Base-by-base conservation (phyloP, 805 yeast species). In the Saturnispora bothae region DNA sequence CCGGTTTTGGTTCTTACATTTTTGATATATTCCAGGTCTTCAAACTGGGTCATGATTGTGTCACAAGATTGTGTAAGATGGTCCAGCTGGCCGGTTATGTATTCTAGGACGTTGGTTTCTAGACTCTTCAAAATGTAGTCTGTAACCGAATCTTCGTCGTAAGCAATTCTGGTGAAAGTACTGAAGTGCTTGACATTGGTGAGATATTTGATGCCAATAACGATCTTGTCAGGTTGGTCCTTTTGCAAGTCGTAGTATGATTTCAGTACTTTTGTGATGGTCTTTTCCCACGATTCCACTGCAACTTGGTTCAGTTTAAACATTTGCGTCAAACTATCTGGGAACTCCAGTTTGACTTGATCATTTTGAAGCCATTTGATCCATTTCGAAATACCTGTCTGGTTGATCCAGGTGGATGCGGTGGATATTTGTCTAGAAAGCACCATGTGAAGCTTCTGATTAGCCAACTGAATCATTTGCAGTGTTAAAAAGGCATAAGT, bases 401-500 rank as follows among this genome's bases (percentile, higher is more conserved):
- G 50, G 5, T 39, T 19, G 2, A 55, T 37, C 64, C 64, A 59
- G 29, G 52, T 52, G 4, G 50, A 41, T 20, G 39, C 43, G 7
- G 34, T 41, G 28, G 43, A 20, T 5, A 38, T 7, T 5, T 38
- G 28, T n/a, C 36, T 22, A 18, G 40, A 27, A 14, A 38, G 13
- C 4, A 40, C 28, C 1, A 47, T 40, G 3, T 56, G 42, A 10
- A 59, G 25, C 33, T 57, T 55, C 5, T 52, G 33, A 10, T 44
- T 43, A 36, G 57, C 45, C n/a, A 47, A 33, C 4, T 33, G 33
- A 4, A 53, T 26, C 36, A 50, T 56, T 31, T 46, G 51, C 27
- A 59, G 35, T 3, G 61, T 54, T 32, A 53, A 55, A 40, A 48
- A 61, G 12, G 52, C 33, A 41, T 58, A 60, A 28, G 43, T 51